Base-by-base conservation (phyloP, 2,329 filamentous ascomycete species). In the Aotearoamyces nothofagi region DNA sequence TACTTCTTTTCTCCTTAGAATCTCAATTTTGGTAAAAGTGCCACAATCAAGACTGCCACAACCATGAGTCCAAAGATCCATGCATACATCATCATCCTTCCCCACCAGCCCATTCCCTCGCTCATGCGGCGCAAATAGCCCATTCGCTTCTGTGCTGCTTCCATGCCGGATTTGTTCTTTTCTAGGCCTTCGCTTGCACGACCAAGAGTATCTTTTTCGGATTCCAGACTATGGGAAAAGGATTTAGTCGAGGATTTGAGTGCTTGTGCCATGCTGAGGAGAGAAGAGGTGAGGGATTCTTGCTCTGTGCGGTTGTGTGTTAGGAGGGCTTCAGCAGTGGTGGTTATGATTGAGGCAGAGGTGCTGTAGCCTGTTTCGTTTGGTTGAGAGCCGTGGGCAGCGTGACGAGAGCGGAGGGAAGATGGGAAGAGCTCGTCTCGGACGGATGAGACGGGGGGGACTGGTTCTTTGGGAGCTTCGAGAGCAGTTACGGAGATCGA, bases 41-140 rank as follows among this genome's bases (percentile, higher is more conserved):
- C 87, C 9, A 94, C 86, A 39, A 94, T 53, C 49, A 92, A 43
- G 19, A 93, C 58, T 11, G 83, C 67, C 15, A 71, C 55, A n/a
- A 92, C 43, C 75, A 83, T 87, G 37, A 94, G 52, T 16, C 70
- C 82, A 43, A 76, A 79, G 27, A 94, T 84, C 65, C 81, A 78
- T 22, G 63, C 77, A 58, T 90, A 93, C 35, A 94, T 60, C 55
- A 87, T 62, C 60, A 92, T 69, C 29, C 86, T 60, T 5, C 78
- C 84, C 71, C 69, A 83, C 78, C 79, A 92, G 0, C 84, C 84
- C 49, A 78, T 76, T 3, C 84, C 86, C 57, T 94, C 87, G 10
- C 78, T 83, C 73, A 92, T 83, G 29, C 66, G 66, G 41, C 70
- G 62, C 47, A 96, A 52, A 44, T 69, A 64, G 2, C 80, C 77